These are phyloP conservation scores for Pleurostoma richardsiae DNA, from an alignment of 2,329 filamentous ascomycete genomes.

Conservation along the genomic window DNA sequence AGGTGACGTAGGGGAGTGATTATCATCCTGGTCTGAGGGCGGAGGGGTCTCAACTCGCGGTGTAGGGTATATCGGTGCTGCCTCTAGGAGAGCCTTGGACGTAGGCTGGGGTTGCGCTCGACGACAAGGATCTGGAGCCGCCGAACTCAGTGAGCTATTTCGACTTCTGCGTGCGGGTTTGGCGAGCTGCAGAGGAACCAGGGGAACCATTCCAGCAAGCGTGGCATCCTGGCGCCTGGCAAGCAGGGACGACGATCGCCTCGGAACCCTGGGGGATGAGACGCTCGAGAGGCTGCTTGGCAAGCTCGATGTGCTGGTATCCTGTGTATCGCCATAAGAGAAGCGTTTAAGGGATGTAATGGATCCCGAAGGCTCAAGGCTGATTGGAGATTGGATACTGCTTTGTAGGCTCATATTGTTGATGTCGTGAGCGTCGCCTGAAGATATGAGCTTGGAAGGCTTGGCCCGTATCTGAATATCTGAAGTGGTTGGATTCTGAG, in stretches of 20 bases:
- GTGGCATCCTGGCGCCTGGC: slow-evolving; percentile 11
- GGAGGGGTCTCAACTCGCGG: slow-evolving; percentile 10
- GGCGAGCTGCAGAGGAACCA: slow-evolving; percentile 4
- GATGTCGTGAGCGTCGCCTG: slow-evolving; percentile 4
- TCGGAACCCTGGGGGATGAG: slow-evolving; percentile 8
- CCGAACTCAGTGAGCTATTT: not conserved
- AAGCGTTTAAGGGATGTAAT: not conserved
- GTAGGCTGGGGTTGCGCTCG: slow-evolving; percentile 14
- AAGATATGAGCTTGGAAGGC: too few relatives aligned
- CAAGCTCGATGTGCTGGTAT: slow-evolving; percentile 8
- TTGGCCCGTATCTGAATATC: too few relatives aligned
- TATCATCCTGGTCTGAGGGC: slow-evolving; percentile 11
- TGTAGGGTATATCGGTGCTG: slow-evolving; percentile 9
- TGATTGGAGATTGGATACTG: not conserved
- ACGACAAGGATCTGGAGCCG: not conserved
- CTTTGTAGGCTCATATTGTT: slow-evolving; percentile 2
- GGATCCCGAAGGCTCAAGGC: too few relatives aligned
- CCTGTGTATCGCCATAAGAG: not conserved
- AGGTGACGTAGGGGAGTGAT: slow-evolving; percentile 7
- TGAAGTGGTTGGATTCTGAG: too few relatives aligned
- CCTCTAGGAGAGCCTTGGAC: slow-evolving; percentile 9
- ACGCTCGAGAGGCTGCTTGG: slow-evolving; percentile 3
- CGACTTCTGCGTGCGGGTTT: slow-evolving; percentile 1
- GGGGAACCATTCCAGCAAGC: slow-evolving; percentile 6
- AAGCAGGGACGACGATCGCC: slow-evolving; percentile 12